phyloP scores from a whole-genome alignment of 345 rosid genomes.

The Linum usitatissimum region DNA sequence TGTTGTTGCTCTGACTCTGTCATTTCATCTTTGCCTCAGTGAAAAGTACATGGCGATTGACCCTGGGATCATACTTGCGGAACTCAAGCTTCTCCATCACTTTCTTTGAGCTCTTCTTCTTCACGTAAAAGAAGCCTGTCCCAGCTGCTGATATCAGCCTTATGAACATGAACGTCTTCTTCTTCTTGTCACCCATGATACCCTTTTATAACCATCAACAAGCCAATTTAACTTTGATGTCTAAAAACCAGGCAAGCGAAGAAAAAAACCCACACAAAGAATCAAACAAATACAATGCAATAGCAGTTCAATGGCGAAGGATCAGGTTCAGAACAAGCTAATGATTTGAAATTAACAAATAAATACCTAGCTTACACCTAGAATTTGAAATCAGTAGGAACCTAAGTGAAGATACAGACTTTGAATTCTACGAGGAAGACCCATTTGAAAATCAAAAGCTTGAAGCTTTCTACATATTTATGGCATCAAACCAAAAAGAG shows the following conservation, averaged over 20 bases:
- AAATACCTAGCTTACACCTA: no score
- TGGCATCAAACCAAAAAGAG: no score
- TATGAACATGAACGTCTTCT: conserved; percentile 80
- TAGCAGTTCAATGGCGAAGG: neutral
- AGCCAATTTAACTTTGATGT: neutral
- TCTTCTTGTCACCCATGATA: conserved; percentile 78
- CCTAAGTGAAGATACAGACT: no score
- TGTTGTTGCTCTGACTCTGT: conserved; percentile 7
- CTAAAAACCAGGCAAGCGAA: neutral
- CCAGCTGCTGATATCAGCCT: conserved; percentile 94
- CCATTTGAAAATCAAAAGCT: no score
- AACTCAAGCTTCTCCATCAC: conserved; percentile 81
- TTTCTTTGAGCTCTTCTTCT: conserved; percentile 76
- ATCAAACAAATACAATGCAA: neutral
- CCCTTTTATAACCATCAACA: conserved; percentile 1
- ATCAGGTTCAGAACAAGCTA: neutral
- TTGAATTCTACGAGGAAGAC: no score
- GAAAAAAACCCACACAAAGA: neutral
- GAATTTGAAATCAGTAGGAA: no score
- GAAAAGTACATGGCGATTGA: conserved; percentile 83
- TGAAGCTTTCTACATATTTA: no score
- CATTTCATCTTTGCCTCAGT: conserved; percentile 92
- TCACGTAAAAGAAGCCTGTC: conserved; percentile 91
- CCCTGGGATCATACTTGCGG: conserved; percentile 87
- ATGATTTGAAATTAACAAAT: no score